Evolutionary conservation across 1,284 basidiomycete genomes (phyloP).

Genomic region (Malassezia arunalokei): DNA sequence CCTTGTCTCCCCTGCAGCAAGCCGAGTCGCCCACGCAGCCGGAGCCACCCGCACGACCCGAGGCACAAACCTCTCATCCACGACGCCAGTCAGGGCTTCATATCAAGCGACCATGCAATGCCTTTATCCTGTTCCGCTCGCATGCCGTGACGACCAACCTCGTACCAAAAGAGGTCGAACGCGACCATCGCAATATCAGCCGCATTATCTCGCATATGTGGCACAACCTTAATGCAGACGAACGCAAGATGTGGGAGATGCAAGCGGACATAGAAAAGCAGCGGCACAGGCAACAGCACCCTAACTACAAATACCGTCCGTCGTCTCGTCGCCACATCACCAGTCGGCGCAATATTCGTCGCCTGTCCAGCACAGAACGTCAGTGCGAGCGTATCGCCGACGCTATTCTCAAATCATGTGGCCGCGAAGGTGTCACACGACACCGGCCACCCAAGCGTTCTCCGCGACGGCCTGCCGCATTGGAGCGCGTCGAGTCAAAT

Average conservation of each 20-base stretch:
- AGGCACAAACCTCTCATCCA: constrained; percentile 14
- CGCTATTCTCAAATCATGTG: constrained; percentile 30
- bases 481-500: too few relatives aligned
- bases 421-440: constrained; percentile 20
- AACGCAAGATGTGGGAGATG: constrained; percentile 26
- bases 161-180: constrained; percentile 67
- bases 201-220: constrained; percentile 48
- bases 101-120: constrained; percentile 82
- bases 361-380: constrained; percentile 27
- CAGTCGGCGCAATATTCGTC: constrained; percentile 23
- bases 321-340: constrained; percentile 18
- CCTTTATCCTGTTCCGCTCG: constrained; percentile 85
- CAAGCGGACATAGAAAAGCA: constrained; percentile 33
- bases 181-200: constrained; percentile 62
- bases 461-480: not conserved
- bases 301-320: constrained; percentile 39
- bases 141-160: constrained; percentile 68
- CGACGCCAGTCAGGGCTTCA: constrained; percentile 49
- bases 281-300: constrained; percentile 26
- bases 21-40: too few relatives aligned
- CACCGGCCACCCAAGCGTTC: not conserved
- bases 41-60: too few relatives aligned
- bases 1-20: too few relatives aligned
- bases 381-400: constrained; percentile 36
- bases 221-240: constrained; percentile 28